Conservation (phyloP, 163 green algal species). For the Volvox carteri region DNA sequence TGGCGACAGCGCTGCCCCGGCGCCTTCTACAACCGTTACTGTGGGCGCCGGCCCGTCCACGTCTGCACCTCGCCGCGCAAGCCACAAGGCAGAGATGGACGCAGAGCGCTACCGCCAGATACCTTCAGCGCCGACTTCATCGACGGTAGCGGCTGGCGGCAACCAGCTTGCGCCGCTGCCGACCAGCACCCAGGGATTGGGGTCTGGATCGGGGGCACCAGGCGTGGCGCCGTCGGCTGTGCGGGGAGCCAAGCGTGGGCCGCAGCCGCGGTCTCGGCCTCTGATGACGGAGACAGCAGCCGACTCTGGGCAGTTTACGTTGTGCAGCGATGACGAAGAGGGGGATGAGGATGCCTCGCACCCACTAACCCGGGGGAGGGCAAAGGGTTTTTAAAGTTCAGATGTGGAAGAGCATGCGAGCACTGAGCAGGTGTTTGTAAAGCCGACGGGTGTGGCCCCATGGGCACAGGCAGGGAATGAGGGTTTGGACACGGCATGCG, state of each 20-base stretch:
- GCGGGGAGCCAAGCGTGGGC: neutral
- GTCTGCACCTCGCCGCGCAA: neutral
- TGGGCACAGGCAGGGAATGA: no score
- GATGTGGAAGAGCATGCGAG: neutral
- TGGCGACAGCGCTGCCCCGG: neutral
- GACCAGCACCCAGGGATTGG: neutral
- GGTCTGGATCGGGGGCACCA: neutral
- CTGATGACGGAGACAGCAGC: neutral
- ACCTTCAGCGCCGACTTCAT: neutral
- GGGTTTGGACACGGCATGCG: no score
- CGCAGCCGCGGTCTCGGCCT: neutral
- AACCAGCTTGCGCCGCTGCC: neutral
- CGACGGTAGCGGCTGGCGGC: neutral
- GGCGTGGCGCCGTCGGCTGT: neutral
- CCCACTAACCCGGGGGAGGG: conserved; percentile 1
- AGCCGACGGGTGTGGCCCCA: no score
- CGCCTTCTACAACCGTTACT: neutral
- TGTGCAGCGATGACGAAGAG: conserved; percentile 37
- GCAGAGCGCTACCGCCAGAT: conserved; percentile 29
- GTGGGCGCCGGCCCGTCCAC: neutral
- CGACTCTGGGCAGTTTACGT: conserved; percentile 14
- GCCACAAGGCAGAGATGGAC: conserved; percentile 10
- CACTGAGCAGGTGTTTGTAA: no score
- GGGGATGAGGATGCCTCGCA: neutral
- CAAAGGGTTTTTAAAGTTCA: neutral